Evolutionary conservation across 2,329 filamentous ascomycete genomes (phyloP), one percentile per base, ranked within the genome.

Genomic region (Scytalidium sp.): DNA sequence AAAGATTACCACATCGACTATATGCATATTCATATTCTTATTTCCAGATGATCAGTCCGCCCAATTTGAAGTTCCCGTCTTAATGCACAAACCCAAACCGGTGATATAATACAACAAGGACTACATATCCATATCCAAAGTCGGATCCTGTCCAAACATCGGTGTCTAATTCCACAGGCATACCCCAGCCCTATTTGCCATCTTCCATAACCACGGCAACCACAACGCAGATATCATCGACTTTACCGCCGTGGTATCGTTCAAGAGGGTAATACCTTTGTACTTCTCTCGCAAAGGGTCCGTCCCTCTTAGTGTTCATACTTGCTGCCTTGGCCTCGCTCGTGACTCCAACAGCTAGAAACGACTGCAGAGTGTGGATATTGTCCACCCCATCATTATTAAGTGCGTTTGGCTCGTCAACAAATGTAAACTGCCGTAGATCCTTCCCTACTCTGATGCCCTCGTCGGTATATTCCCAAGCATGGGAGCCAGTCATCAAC

Each of bases 221-320:
- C 45, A 99, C 75, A 3, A 90, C 90, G 62, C 90, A 93, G 51
- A 99, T 97, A 68, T 99, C 94, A 66, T 99, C 94, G 19, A 95
- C 82, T 70, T 99, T 99, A 46, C 94, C 94, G 50, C 94, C 94
- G 51, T 84, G 84, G 83, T 90, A 99, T 51, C 84, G 82, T 68
- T 97, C 93, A 32, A 85, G 76, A 0, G 94, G 93, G 60, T 89
- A 96, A 64, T 88, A 85, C 63, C 85, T 88, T 66, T 94, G 90
- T 19, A 97, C 90, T 68, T 97, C 91, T 69, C 90, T 96, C 39
- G 94, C 91, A 68, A 99, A 99, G 0, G 94, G 94, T 0, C 93
- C 91, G 66, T 97, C 89, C 46, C 89, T 74, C 62, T 87, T 90
- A 44, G 78, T 81, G 69, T 96, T 91, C 50, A 89, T 69, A 64